A percentile compares a stretch with the other conserved stretches of the same genome.
These are phyloP conservation scores for Terfezia boudieri DNA, from an alignment of 495 filamentous ascomycete species.

Conservation along the genomic window DNA sequence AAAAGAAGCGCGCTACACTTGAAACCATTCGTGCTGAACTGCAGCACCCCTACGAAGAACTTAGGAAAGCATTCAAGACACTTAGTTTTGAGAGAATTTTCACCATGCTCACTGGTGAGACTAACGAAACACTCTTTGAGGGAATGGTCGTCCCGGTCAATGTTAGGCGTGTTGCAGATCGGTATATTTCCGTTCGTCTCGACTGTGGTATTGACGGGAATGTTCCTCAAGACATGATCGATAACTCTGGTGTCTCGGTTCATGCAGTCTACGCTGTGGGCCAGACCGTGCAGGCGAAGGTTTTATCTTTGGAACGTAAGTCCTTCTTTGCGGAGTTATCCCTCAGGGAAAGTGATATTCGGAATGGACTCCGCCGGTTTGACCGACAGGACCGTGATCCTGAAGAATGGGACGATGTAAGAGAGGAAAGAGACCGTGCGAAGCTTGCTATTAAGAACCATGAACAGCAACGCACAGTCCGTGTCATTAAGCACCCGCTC, in stretches of 20 bases:
- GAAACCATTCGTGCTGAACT: conserved; percentile 92
- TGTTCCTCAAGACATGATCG: conserved; percentile 24
- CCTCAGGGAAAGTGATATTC: conserved; percentile 55
- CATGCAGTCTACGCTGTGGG: conserved; percentile 42
- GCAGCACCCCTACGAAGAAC: conserved; percentile 77
- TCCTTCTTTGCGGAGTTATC: conserved; percentile 60
- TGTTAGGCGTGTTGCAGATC: conserved; percentile 67
- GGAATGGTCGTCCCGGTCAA: conserved; percentile 83
- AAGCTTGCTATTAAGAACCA: conserved; percentile 28
- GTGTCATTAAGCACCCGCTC: conserved; percentile 90
- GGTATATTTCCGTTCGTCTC: conserved; percentile 78
- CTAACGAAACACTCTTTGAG: conserved; percentile 51
- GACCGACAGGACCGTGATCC: conserved; percentile 36
- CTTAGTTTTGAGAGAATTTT: conserved; percentile 67
- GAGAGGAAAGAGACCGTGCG: conserved; percentile 62
- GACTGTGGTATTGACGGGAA: conserved; percentile 86
- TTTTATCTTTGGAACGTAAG: conserved; percentile 64
- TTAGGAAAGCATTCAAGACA: conserved; percentile 55
- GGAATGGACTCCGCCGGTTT: conserved; percentile 39
- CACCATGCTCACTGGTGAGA: conserved; percentile 93
- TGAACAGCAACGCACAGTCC: conserved; percentile 39
- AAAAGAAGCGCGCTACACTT: conserved; percentile 84
- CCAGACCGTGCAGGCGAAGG: conserved; percentile 72
- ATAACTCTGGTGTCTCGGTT: conserved; percentile 14
- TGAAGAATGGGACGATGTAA: conserved; percentile 65